A percentile compares a stretch with the other conserved stretches of the same genome.
These are phyloP conservation scores for Ophioceras dolichostomum DNA, from an alignment of 2,329 filamentous ascomycete genomes.

Conservation along the genomic window DNA sequence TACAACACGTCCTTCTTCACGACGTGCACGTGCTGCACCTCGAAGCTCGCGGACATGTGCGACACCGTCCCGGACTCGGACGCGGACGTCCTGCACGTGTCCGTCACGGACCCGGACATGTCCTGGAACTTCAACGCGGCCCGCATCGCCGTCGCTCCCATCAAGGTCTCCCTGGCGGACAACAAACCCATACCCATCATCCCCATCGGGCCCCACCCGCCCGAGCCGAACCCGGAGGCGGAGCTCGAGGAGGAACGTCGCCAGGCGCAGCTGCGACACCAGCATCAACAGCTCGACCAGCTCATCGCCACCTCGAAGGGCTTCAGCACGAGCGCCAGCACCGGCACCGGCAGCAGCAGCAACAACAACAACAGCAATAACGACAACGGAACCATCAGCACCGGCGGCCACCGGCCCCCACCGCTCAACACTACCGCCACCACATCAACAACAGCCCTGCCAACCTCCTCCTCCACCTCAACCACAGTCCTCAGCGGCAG, in stretches of 20 bases:
- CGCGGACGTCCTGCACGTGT: constrained; percentile 1
- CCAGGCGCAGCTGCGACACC: not conserved
- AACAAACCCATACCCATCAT: not conserved
- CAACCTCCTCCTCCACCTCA: too few relatives aligned
- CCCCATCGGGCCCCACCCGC: not conserved
- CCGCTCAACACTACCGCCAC: too few relatives aligned
- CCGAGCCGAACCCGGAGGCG: not conserved
- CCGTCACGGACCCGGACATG: constrained; percentile 2
- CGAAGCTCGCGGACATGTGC: constrained; percentile 3
- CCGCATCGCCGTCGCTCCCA: constrained; percentile 4
- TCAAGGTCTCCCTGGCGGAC: constrained; percentile 1
- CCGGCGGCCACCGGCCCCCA: not conserved
- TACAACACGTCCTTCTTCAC: constrained; percentile 8
- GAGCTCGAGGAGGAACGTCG: not conserved
- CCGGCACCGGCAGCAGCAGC: not conserved
- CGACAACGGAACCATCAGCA: not conserved
- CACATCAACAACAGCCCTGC: too few relatives aligned
- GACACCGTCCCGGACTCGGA: constrained; percentile 4
- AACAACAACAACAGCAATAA: not conserved
- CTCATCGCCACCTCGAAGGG: too few relatives aligned
- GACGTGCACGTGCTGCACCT: constrained; percentile 6
- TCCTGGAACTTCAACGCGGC: constrained; percentile 8
- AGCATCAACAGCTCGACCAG: not conserved
- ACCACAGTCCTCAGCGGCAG: not conserved
- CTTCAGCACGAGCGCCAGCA: not conserved